Percentiles rank a stretch among this genome's conserved stretches.
phyloP scores from a whole-genome alignment of 768 basidiomycete genomes.

The Auriscalpium microsporum region DNA sequence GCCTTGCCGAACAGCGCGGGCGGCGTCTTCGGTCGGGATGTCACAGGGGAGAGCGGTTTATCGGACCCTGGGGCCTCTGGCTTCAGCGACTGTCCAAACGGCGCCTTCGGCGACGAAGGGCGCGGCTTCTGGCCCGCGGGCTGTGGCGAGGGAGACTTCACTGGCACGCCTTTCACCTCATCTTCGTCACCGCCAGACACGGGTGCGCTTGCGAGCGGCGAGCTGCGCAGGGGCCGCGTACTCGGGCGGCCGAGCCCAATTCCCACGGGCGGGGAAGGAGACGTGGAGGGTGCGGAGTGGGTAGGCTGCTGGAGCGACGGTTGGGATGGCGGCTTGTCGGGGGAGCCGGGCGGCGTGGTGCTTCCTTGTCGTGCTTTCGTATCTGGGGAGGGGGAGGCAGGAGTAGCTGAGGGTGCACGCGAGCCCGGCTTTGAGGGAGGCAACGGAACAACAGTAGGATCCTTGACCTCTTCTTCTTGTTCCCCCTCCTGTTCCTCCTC shows the following conservation, averaged over 20 bases:
- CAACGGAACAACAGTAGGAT: constrained; percentile 25
- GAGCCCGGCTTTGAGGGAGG: constrained; percentile 40
- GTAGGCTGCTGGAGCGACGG: constrained; percentile 18
- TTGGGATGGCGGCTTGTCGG: constrained; percentile 30
- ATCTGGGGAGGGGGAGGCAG: background rate
- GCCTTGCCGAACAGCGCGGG: constrained; percentile 2
- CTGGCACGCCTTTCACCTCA: constrained; percentile 21
- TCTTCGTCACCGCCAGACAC: constrained; percentile 38
- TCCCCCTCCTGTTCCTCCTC: constrained; percentile 21
- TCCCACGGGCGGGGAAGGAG: constrained; percentile 35
- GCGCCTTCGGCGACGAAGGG: constrained; percentile 32
- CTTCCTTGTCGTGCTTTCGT: constrained; percentile 30
- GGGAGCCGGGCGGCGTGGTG: constrained; percentile 63
- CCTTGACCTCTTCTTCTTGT: constrained; percentile 8
- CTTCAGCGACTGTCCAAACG: constrained; percentile 22
- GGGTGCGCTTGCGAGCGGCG: constrained; percentile 55
- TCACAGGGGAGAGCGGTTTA: constrained; percentile 17
- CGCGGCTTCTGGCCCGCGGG: constrained; percentile 23
- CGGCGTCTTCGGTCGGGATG: constrained; percentile 40
- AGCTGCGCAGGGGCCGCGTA: constrained; percentile 65
- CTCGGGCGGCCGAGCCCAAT: constrained; percentile 52
- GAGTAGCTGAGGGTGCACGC: constrained; percentile 22
- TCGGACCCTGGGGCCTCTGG: background rate
- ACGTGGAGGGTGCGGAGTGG: constrained; percentile 26
- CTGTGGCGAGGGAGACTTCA: constrained; percentile 6